phyloP scores from a whole-genome alignment of 768 basidiomycete genomes.

The Mycena chlorophos region DNA sequence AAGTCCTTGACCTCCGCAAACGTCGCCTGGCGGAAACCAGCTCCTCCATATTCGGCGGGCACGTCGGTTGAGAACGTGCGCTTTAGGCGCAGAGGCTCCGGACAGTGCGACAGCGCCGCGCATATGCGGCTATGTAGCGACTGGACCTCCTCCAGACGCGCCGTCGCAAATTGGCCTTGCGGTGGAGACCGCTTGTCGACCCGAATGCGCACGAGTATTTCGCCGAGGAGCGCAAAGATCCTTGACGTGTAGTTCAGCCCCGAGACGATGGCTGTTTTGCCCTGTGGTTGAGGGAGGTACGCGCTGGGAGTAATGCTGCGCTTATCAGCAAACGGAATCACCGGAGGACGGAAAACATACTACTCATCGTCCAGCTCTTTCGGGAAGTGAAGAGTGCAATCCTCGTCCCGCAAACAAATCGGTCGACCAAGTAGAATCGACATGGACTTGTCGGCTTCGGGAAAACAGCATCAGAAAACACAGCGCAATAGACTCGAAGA shows the following conservation, averaged over 20 bases:
- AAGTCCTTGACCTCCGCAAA: slow-evolving; percentile 89
- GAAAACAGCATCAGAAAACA: slow-evolving; percentile 12
- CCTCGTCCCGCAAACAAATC: slow-evolving; percentile 85
- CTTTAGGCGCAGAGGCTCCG: slow-evolving; percentile 74
- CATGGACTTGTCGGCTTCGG: slow-evolving; percentile 84
- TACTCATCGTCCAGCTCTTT: slow-evolving; percentile 89
- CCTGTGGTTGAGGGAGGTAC: slow-evolving; percentile 85
- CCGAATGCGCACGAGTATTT: slow-evolving; percentile 83
- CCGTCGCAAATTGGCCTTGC: slow-evolving; percentile 82
- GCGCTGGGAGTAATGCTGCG: slow-evolving; percentile 78
- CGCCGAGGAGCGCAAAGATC: slow-evolving; percentile 82
- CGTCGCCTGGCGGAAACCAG: slow-evolving; percentile 77
- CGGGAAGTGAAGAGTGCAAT: slow-evolving; percentile 87
- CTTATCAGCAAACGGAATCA: slow-evolving; percentile 33
- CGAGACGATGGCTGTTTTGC: slow-evolving; percentile 80
- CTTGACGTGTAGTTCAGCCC: slow-evolving; percentile 87
- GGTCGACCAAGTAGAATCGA: slow-evolving; percentile 82
- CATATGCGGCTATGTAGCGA: slow-evolving; percentile 78
- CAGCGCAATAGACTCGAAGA: slow-evolving; percentile 5
- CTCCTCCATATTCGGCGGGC: slow-evolving; percentile 63
- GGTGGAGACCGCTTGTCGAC: slow-evolving; percentile 86
- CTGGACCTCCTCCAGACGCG: slow-evolving; percentile 80
- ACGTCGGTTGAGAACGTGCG: slow-evolving; percentile 47
- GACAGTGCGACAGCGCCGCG: slow-evolving; percentile 70
- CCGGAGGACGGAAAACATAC: slow-evolving; percentile 47